Evolutionary conservation across 768 basidiomycete genomes (phyloP), one percentile per base, ranked within the genome.

Genomic region (Scleroderma citrinum): DNA sequence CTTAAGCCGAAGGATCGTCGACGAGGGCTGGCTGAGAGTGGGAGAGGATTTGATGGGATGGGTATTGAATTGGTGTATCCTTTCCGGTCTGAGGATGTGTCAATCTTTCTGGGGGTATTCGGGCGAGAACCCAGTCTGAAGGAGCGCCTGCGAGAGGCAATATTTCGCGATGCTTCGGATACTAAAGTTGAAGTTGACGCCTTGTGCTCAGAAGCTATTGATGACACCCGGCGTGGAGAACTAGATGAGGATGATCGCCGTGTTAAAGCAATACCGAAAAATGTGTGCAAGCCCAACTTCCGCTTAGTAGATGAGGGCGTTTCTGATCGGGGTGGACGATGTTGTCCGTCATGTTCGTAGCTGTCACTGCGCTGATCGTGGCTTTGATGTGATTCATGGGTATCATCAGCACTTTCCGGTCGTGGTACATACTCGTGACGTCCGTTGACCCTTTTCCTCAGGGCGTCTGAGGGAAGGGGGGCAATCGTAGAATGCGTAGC

Each of bases 401-500:
- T 46, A 38, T 64, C 37, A 24, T 50, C 52, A 0, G 47, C 40
- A 24, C 35, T 53, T 39, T 48, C 57, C 20, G 50, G 40, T 23
- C 48, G 56, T 52, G 42, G 42, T 21, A 49, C 34, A 32, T 61
- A 64, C 14, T 54, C 50, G 34, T 55, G 53, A 43, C 59, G 61
- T 30, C 42, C 47, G 14, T 51, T 49, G 19, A 53, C 7, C 40
- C 57, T 59, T n/a, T 53, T 56, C 50, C 58, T 51, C 26, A 55
- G n/a, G 19, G 48, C 38, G 67, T 79, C 65, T 21, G 77, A 77
- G 0, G 80, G 78, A 14, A 69, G 67, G n/a, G 82, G 81, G 6
- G 76, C 79, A 47, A 80, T 70, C 5, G 83, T 84, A 17, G 76
- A 72, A 57, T 78, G 77, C 2, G 83, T 83, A 1, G 78, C 75